These are phyloP conservation scores for Thymus quinquecostatus DNA, from an alignment of 257 asterid species.

Conservation along the genomic window DNA sequence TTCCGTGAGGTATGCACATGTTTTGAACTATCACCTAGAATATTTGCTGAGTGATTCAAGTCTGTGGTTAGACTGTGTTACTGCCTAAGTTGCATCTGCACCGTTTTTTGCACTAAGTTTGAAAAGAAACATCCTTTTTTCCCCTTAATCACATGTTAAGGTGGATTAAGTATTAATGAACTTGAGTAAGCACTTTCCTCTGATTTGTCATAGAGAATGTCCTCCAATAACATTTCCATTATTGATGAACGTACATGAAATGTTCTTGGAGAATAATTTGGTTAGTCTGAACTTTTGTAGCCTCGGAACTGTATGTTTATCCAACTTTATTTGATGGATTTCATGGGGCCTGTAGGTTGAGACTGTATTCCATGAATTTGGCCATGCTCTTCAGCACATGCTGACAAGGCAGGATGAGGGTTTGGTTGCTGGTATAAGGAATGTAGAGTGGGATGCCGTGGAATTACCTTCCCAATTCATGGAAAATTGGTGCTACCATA, in stretches of 20 bases:
- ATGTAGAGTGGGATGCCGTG: conserved; percentile 98
- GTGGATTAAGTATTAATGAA: background rate
- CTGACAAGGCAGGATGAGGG: conserved; percentile 97
- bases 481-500: conserved; percentile 99
- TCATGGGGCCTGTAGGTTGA: conserved; percentile 66
- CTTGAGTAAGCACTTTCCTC: background rate
- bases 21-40: conserved; percentile 20
- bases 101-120: conserved; percentile 15
- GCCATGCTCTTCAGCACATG: conserved; percentile 99
- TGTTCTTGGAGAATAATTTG: conserved; percentile 14
- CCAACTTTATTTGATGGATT: background rate
- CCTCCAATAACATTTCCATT: background rate
- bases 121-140: conserved; percentile 11
- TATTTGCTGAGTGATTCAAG: conserved; percentile 19
- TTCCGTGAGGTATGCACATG: conserved; percentile 77
- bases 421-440: conserved; percentile 95
- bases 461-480: conserved; percentile 96
- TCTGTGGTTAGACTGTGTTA: conserved; percentile 12
- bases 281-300: background rate
- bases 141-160: conserved; percentile 8
- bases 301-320: conserved; percentile 13
- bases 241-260: conserved; percentile 1
- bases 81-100: conserved; percentile 13
- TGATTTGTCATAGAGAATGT: background rate
- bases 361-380: conserved; percentile 98